Evolutionary conservation across 768 basidiomycete species (phyloP).

Genomic region (Russula emetica): DNA sequence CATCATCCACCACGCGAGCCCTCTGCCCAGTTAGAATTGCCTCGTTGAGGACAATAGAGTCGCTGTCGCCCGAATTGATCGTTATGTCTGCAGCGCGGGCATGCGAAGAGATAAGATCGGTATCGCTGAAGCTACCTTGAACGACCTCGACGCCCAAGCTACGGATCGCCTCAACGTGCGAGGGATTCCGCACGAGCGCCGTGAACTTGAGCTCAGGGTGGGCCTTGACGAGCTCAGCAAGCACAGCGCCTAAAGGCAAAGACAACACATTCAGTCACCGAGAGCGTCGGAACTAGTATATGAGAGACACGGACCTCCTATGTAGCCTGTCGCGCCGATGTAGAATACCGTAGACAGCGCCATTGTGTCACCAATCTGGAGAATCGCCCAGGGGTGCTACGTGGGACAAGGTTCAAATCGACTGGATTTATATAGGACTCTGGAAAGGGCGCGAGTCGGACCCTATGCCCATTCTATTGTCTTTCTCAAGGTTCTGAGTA

Average conservation of each 20-base stretch:
- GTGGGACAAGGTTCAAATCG: neutral
- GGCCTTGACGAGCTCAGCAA: neutral
- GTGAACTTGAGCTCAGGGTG: slow-evolving; percentile 6
- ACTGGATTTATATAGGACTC: neutral
- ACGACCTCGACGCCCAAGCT: slow-evolving; percentile 4
- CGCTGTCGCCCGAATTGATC: slow-evolving; percentile 14
- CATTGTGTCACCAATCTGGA: neutral
- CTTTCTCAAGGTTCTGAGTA: neutral
- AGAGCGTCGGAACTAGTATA: neutral
- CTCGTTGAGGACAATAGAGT: neutral
- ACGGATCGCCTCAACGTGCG: neutral
- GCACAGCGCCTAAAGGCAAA: slow-evolving; percentile 3
- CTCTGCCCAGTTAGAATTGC: slow-evolving; percentile 17
- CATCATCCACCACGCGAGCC: slow-evolving; percentile 9
- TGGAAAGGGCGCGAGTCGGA: neutral
- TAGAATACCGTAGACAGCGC: slow-evolving; percentile 10
- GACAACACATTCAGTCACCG: neutral
- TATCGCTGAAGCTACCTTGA: slow-evolving; percentile 8
- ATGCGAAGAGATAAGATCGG: slow-evolving; percentile 4
- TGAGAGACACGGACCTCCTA: slow-evolving; percentile 12
- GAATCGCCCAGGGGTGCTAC: neutral
- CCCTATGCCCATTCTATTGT: slow-evolving; percentile 3
- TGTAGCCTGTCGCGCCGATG: slow-evolving; percentile 20
- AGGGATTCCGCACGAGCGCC: slow-evolving; percentile 14
- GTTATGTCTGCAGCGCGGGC: slow-evolving; percentile 13